phyloP scores from a whole-genome alignment of 2,329 filamentous ascomycete genomes.

The Chaetomium olivaceum region DNA sequence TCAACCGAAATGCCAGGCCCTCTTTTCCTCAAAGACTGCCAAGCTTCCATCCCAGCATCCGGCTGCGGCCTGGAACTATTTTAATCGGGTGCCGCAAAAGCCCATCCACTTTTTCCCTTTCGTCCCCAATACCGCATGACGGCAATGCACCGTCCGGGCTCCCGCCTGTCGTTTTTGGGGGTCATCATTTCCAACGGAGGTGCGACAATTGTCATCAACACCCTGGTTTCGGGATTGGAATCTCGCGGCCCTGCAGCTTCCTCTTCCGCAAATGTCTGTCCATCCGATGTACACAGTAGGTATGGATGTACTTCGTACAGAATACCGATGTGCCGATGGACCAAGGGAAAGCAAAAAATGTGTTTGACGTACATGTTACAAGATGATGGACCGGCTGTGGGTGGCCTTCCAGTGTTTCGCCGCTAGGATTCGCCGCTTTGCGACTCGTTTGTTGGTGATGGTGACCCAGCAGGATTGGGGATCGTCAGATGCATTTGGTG shows the following conservation, averaged over 20 bases:
- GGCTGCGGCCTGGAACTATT: constrained; percentile 10
- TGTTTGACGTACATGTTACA: background rate
- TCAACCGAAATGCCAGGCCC: background rate
- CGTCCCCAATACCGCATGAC: background rate
- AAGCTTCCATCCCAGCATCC: constrained; percentile 11
- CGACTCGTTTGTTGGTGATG: background rate
- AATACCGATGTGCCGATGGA: background rate
- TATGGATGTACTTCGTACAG: background rate
- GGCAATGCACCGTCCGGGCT: constrained; percentile 9
- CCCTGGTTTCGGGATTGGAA: background rate
- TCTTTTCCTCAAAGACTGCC: constrained; percentile 5
- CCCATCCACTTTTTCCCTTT: background rate
- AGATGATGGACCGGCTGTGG: background rate
- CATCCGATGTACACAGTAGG: background rate
- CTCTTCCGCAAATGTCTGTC: background rate
- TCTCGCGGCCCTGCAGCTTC: background rate
- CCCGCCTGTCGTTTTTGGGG: background rate
- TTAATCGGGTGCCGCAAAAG: constrained; percentile 2
- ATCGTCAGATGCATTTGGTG: background rate
- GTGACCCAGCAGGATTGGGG: background rate
- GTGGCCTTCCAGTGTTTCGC: background rate
- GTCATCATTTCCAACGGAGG: background rate
- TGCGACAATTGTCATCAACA: background rate
- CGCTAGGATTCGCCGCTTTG: background rate
- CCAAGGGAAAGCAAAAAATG: background rate